These are phyloP conservation scores for Clitoria ternatea DNA, from an alignment of 306 rosid genomes.

Conservation along the genomic window DNA sequence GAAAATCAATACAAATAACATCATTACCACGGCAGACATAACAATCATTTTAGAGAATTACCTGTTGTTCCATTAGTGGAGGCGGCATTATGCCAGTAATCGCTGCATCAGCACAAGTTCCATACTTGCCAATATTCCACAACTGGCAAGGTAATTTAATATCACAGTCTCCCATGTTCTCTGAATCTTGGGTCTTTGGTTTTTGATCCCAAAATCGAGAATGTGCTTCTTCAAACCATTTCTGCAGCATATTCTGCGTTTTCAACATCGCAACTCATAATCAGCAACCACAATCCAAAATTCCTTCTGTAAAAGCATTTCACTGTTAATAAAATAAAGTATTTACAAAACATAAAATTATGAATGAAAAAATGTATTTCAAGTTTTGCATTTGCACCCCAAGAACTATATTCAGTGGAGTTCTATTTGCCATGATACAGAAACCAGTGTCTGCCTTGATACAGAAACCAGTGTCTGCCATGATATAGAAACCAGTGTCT, in stretches of 20 bases:
- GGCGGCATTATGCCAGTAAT: slow-evolving; percentile 94
- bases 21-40: neutral
- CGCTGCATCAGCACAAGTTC: slow-evolving; percentile 92
- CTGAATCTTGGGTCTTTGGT: slow-evolving; percentile 36
- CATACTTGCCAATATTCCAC: slow-evolving; percentile 89
- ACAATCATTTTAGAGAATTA: slow-evolving; percentile 22
- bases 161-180: slow-evolving; percentile 50
- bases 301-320: slow-evolving; percentile 1
- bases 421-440: neutral
- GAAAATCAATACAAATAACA: slow-evolving; percentile 1
- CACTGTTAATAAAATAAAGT: neutral
- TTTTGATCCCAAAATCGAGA: slow-evolving; percentile 61
- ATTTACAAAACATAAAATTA: neutral
- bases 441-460: slow-evolving; percentile 55
- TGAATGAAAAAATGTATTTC: neutral
- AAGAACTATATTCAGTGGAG: neutral
- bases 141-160: slow-evolving; percentile 66
- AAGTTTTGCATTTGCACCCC: slow-evolving; percentile 1
- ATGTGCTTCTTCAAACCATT: slow-evolving; percentile 68
- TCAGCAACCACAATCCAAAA: slow-evolving; percentile 11
- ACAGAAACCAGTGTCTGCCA: neutral
- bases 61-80: slow-evolving; percentile 96
- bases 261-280: slow-evolving; percentile 26
- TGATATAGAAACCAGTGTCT: neutral
- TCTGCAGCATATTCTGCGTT: slow-evolving; percentile 68